phyloP scores from a whole-genome alignment of 768 basidiomycete genomes.

The Tricholoma sp. region DNA sequence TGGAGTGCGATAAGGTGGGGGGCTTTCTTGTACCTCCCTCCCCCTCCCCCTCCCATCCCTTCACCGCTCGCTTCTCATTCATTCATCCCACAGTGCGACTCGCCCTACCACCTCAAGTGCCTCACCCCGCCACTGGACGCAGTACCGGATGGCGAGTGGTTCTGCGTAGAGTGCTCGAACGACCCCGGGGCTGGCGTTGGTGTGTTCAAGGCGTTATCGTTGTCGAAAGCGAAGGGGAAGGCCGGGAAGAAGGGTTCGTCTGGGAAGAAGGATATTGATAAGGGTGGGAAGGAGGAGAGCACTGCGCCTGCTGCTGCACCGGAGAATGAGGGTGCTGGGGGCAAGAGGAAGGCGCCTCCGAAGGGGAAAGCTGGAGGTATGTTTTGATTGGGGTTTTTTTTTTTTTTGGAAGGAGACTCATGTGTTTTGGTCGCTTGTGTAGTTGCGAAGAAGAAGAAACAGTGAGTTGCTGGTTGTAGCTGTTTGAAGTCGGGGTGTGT shows the following conservation, averaged over 20 bases:
- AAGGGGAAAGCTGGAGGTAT: conserved; percentile 33
- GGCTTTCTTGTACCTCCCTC: no score
- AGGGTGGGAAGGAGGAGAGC: conserved; percentile 11
- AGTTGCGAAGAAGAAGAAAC: conserved; percentile 5
- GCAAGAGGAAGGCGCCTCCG: conserved; percentile 42
- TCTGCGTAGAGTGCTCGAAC: conserved; percentile 70
- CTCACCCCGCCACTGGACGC: conserved; percentile 69
- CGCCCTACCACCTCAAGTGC: conserved; percentile 81
- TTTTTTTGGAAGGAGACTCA: background rate
- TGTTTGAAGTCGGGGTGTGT: no score
- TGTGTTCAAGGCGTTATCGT: conserved; percentile 1
- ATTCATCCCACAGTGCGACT: conserved; percentile 64
- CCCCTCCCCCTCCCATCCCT: no score
- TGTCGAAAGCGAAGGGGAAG: conserved; percentile 25
- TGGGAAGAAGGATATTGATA: conserved; percentile 21
- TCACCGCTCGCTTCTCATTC: no score
- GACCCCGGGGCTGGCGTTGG: conserved; percentile 55
- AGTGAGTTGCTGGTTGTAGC: background rate
- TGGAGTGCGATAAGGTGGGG: conserved; percentile 90
- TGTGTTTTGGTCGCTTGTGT: background rate
- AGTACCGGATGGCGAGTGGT: conserved; percentile 90
- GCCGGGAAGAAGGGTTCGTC: conserved; percentile 12
- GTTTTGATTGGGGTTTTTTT: conserved; percentile 4
- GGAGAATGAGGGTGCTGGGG: conserved; percentile 6
- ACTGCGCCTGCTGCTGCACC: no score